These are phyloP conservation scores for Prunus fruticosa DNA, from an alignment of 306 rosid species.

Conservation along the genomic window DNA sequence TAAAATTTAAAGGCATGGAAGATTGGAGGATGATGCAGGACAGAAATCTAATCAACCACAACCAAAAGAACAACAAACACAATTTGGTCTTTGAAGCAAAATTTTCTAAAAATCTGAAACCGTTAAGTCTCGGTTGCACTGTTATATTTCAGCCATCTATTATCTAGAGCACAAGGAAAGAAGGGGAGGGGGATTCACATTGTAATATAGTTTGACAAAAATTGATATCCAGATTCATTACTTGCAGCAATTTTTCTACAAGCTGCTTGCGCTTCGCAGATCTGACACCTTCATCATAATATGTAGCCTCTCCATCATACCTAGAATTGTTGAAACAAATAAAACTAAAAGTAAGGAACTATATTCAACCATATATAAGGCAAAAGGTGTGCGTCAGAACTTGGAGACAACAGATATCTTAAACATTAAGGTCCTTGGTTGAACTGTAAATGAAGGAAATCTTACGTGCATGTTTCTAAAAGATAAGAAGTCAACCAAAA, in stretches of 20 bases:
- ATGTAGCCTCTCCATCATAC: slow-evolving; percentile 88
- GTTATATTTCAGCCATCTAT: not conserved
- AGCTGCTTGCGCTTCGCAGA: slow-evolving; percentile 83
- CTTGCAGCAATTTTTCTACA: slow-evolving; percentile 86
- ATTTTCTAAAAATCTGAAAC: not conserved
- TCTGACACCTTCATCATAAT: slow-evolving; percentile 94
- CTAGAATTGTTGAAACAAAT: slow-evolving; percentile 41
- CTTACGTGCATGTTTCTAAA: no score
- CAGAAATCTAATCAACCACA: no score
- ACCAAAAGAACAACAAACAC: no score
- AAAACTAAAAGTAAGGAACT: not conserved
- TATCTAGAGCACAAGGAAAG: not conserved
- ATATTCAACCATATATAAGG: not conserved
- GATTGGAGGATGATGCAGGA: no score
- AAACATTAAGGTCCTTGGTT: no score
- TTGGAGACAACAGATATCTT: no score
- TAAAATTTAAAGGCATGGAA: no score
- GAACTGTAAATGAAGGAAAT: no score
- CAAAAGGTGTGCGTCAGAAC: no score
- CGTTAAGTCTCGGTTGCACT: slow-evolving; percentile 10
- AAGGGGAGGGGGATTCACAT: not conserved
- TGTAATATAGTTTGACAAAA: not conserved
- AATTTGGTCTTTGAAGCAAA: not conserved
- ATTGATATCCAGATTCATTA: slow-evolving; percentile 37
- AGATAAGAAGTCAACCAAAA: no score